phyloP scores from a whole-genome alignment of 2,329 filamentous ascomycete species.

The Trichothecium sympodiale region DNA sequence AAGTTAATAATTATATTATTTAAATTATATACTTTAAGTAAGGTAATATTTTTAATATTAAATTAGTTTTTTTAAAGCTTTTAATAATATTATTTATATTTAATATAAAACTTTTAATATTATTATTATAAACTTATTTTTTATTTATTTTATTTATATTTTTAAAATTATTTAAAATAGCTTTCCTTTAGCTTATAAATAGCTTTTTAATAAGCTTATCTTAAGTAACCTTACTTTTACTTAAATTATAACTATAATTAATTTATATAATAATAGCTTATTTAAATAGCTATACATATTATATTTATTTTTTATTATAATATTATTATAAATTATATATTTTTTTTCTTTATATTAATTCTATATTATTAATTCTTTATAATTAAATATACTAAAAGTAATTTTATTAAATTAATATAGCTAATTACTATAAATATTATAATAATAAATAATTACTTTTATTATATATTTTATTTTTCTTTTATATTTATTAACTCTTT shows the following conservation, averaged over 20 bases:
- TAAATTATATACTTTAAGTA: not conserved
- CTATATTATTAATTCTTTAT: no score
- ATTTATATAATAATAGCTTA: not conserved
- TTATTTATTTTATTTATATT: no score
- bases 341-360: not conserved
- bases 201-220: no score
- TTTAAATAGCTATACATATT: not conserved
- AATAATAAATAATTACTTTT: not conserved
- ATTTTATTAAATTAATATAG: no score
- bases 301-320: not conserved
- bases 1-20: not conserved
- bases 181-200: no score
- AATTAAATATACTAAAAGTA: no score
- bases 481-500: not conserved
- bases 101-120: no score
- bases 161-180: no score
- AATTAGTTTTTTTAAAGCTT: not conserved
- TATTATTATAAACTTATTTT: no score
- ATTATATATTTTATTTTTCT: not conserved
- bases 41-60: not conserved
- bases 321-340: not conserved
- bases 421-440: no score
- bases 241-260: no score
- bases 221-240: no score
- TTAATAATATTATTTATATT: conserved; percentile 1